Evolutionary conservation across 352 stramenopile species (phyloP), one percentile per base, ranked within the genome.

Genomic region (Globisporangium ultimum): DNA sequence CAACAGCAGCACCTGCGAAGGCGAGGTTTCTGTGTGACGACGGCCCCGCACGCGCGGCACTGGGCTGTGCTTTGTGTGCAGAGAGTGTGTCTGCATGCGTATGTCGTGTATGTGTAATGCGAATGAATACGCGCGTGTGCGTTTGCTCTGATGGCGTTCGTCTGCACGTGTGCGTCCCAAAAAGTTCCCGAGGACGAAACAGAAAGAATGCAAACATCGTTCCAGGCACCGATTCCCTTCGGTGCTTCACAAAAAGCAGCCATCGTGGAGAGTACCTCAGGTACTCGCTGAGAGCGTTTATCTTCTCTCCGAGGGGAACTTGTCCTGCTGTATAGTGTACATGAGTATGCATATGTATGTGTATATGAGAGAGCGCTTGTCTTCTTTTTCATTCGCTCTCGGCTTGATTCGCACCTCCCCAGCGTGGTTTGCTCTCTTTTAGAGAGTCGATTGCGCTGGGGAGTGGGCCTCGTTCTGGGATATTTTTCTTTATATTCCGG

Each of bases 221-320:
- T 85, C 76, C 76, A 85, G 57, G 66, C 76, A 77, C 69, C 43
- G 52, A 63, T 60, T 71, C 54, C 58, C 34, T 24, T 40, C 64
- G 56, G 69, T 77, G 66, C 28, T 77, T 55, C 52, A 53, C 51
- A 58, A 53, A 22, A 47, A 55, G 18, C 28, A 61, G 21, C 72
- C 55, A 52, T 70, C 24, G 22, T 81, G 72, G 80, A 91, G 78
- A 68, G 73, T 63, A 65, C 79, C 81, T 89, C 69, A 91, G 81
- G 78, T 67, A 51, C 69, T 71, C 69, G 73, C 73, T 91, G 81
- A 91, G 73, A 78, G 71, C 63, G 58, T 40, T 40, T 55, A 91
- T 91, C 81, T 91, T 91, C 81, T 91, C 80, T 70, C 81, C 72
- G 81, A 91, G 61, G 78, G 74, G 78, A 86, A 36, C 28, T 57